Percentiles rank a stretch among this genome's conserved stretches.
These are phyloP conservation scores for Wallacemonas rigidus DNA, from an alignment of 208 protist genomes.

Conservation along the genomic window DNA sequence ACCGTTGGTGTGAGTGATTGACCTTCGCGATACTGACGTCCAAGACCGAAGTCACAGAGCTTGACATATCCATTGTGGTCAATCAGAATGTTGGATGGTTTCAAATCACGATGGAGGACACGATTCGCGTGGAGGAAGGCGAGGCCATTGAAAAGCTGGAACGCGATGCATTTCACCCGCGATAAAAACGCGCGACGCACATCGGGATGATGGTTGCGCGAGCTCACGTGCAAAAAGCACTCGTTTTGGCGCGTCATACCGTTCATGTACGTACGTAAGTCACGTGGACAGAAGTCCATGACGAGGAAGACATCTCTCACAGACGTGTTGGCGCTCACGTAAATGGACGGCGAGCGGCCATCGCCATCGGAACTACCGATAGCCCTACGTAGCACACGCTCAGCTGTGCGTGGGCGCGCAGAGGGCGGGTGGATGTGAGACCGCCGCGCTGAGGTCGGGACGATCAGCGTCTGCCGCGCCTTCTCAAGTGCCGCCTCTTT, in stretches of 20 bases:
- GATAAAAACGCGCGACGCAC: slow-evolving; percentile 54
- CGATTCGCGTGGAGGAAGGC: slow-evolving; percentile 83
- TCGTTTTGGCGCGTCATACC: slow-evolving; percentile 14
- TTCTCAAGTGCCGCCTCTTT: background rate
- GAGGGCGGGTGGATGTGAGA: background rate
- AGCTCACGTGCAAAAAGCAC: slow-evolving; percentile 63
- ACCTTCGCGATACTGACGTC: slow-evolving; percentile 82
- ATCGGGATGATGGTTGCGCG: slow-evolving; percentile 58
- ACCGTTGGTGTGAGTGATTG: slow-evolving; percentile 81
- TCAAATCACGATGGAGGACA: slow-evolving; percentile 88
- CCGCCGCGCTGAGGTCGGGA: background rate
- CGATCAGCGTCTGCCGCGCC: background rate
- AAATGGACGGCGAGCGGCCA: slow-evolving; percentile 2
- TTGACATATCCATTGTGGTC: slow-evolving; percentile 65
- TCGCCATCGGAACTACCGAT: background rate
- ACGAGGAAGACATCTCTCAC: slow-evolving; percentile 77
- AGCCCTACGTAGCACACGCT: background rate
- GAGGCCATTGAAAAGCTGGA: slow-evolving; percentile 72
- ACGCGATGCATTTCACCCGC: slow-evolving; percentile 78
- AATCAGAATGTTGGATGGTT: slow-evolving; percentile 89
- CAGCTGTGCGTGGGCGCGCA: background rate
- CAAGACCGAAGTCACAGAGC: slow-evolving; percentile 91
- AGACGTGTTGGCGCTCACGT: slow-evolving; percentile 3
- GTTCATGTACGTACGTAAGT: slow-evolving; percentile 74
- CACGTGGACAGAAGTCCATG: slow-evolving; percentile 83